These are phyloP conservation scores for Radiomyces spectabilis DNA, from an alignment of 192 early-diverging fungal species.

Conservation along the genomic window DNA sequence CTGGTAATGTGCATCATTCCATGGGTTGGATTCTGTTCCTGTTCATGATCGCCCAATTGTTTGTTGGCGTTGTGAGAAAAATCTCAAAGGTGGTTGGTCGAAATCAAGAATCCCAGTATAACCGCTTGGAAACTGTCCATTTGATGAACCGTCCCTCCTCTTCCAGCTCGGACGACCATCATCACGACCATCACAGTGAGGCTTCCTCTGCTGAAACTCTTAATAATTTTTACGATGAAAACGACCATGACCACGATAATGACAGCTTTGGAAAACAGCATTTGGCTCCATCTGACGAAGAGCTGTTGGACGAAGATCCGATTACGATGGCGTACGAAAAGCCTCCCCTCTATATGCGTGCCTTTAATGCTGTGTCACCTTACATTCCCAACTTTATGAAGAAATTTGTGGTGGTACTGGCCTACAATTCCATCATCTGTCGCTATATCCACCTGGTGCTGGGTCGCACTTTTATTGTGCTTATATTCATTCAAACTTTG, in stretches of 20 bases:
- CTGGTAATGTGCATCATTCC: constrained; percentile 24
- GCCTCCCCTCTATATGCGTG: constrained; percentile 8
- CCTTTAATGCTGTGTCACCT: constrained; percentile 5
- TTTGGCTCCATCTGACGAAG: not conserved
- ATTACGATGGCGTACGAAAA: not conserved
- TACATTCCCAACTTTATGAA: constrained; percentile 18
- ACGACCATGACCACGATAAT: not conserved
- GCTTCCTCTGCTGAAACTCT: constrained; percentile 2
- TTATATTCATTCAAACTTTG: constrained; percentile 25
- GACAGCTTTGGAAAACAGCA: constrained; percentile 4
- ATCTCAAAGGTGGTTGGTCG: constrained; percentile 18
- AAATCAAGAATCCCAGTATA: not conserved
- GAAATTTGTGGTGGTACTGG: not conserved
- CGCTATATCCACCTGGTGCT: constrained; percentile 12
- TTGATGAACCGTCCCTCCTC: constrained; percentile 8
- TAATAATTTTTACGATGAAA: constrained; percentile 4
- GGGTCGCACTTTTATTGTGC: constrained; percentile 17
- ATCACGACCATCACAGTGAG: not conserved
- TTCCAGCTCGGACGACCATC: not conserved
- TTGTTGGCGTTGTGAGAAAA: constrained; percentile 21
- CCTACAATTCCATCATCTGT: constrained; percentile 19
- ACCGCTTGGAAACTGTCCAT: constrained; percentile 15
- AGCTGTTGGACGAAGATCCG: not conserved
- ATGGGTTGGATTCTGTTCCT: constrained; percentile 23
- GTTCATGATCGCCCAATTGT: constrained; percentile 19